A percentile compares a stretch with the other conserved stretches of the same genome.
Conservation (phyloP, 176 grass and related monocot genomes). For the Typha latifolia region DNA sequence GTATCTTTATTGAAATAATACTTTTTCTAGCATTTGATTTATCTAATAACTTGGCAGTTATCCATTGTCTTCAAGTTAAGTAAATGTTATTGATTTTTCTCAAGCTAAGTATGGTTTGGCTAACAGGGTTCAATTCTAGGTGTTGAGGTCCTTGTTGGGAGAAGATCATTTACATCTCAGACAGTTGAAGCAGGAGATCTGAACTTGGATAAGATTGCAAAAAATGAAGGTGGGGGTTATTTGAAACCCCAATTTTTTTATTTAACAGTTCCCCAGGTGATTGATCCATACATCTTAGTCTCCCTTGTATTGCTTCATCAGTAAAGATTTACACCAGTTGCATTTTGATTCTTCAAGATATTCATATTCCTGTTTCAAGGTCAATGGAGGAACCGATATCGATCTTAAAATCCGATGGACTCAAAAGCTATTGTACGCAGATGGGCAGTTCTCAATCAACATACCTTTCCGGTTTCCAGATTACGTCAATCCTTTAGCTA, state of each 20-base stretch:
- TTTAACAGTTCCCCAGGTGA: constrained; percentile 68
- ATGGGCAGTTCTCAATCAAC: constrained; percentile 53
- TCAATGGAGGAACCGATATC: constrained; percentile 78
- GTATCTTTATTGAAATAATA: too few relatives aligned
- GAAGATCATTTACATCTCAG: constrained; percentile 51
- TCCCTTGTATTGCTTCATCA: neutral
- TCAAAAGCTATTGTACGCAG: constrained; percentile 73
- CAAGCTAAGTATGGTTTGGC: constrained; percentile 85
- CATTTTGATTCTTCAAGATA: neutral
- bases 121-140: constrained; percentile 99
- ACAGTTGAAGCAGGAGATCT: constrained; percentile 57
- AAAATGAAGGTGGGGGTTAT: constrained; percentile 40
- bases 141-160: constrained; percentile 69
- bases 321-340: neutral
- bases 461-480: constrained; percentile 81
- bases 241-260: constrained; percentile 69
- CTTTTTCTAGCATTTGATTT: too few relatives aligned
- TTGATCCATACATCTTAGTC: constrained; percentile 10
- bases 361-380: constrained; percentile 29
- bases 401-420: constrained; percentile 66
- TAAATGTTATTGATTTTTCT: constrained; percentile 24
- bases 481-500: constrained; percentile 67
- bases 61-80: constrained; percentile 1
- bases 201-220: constrained; percentile 19
- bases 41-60: neutral